Conservation (phyloP, 1,284 basidiomycete species). For the Austropuccinia psidii region DNA sequence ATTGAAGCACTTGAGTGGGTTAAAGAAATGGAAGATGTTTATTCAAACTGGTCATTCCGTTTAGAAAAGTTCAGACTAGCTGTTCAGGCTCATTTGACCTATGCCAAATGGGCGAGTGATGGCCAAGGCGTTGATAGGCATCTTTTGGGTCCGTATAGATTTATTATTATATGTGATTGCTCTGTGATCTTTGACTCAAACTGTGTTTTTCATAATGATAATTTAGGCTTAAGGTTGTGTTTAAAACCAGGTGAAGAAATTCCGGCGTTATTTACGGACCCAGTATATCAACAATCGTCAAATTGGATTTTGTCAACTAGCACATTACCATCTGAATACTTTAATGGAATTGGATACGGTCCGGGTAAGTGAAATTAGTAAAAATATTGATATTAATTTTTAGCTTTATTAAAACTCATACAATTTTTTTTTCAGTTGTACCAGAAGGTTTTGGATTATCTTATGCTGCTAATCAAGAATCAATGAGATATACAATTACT, state of each 20-base stretch:
- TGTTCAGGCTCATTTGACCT: conserved; percentile 72
- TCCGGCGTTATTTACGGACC: conserved; percentile 63
- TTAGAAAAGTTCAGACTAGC: conserved; percentile 68
- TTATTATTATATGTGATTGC: not conserved
- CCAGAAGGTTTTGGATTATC: conserved; percentile 87
- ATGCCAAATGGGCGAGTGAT: conserved; percentile 82
- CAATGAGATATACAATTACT: conserved; percentile 88
- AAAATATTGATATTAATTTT: not conserved
- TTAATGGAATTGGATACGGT: conserved; percentile 96
- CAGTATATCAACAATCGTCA: conserved; percentile 60
- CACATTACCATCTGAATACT: conserved; percentile 70
- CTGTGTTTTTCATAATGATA: not conserved
- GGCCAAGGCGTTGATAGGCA: conserved; percentile 94
- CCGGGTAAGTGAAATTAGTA: conserved; percentile 60
- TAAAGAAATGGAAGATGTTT: conserved; percentile 71
- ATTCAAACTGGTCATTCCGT: conserved; percentile 46
- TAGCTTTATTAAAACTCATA: not conserved
- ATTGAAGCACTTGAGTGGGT: conserved; percentile 77
- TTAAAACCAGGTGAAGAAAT: conserved; percentile 65
- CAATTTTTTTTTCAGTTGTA: conserved; percentile 56
- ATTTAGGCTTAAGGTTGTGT: conserved; percentile 65
- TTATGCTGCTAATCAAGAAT: conserved; percentile 80
- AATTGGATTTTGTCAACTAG: conserved; percentile 93
- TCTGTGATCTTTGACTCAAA: not conserved
- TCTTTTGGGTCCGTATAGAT: conserved; percentile 59